Base-by-base conservation (phyloP, 2,329 filamentous ascomycete species). In the Cadophora malorum region DNA sequence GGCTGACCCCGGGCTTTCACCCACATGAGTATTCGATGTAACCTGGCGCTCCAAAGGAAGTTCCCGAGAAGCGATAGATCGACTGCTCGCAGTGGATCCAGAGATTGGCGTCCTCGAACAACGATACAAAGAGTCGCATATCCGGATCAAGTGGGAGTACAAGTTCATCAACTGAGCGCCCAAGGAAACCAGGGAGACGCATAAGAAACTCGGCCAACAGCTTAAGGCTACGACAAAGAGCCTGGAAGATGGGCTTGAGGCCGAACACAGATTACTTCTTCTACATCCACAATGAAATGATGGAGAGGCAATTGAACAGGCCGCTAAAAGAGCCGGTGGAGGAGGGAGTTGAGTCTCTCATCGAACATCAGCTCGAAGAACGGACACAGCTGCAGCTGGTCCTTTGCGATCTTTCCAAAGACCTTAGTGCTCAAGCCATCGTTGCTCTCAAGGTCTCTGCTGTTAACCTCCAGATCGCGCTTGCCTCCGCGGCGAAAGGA, bases 21-120 rank as follows among this genome's bases (percentile, higher is more conserved):
- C 7, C 61, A 73, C 41, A 75, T 74, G 55, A 75, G 69, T 52
- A 70, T 73, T 66, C 66, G 65, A 31, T 73, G 55, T 60, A 71
- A 73, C 58, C 69, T 16, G 62, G 69, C 38, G 67, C 60, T 65
- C 67, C 68, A 28, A 70, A 68, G 59, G 58, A 64, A 55, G 72
- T 74, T 3, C 68, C 69, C 3, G 14, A 58, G 63, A 71, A 35
- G 58, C 71, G 16, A 65, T 71, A 31, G 25, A 66, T 19, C 50
- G 16, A 58, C 53, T 71, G 55, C 31, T 68, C 12, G 41, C 56
- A 19, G 33, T 64, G 10, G 65, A 74, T 66, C 67, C 67, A 45
- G 64, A 71, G 3, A 73, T 73, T 64, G 59, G 47, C 23, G n/a
- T 49, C 55, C 69, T 74, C 50, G 49, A 73, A 66, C 53, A 49